Evolutionary conservation across 345 rosid species (phyloP).

Genomic region (Xanthoceras sorbifolium): DNA sequence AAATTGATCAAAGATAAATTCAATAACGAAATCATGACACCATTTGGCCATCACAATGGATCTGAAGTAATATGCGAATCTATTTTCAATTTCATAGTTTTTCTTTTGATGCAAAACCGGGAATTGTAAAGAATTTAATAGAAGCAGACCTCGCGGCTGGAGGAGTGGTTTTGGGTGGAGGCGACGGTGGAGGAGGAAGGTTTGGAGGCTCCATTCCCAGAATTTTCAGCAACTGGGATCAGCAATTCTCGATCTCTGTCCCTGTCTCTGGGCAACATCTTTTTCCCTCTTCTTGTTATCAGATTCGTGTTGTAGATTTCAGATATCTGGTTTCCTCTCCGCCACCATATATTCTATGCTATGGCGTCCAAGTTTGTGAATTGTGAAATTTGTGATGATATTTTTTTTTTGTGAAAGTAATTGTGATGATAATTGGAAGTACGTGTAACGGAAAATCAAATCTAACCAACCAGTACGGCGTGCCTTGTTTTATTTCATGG

Average conservation of each 20-base stretch:
- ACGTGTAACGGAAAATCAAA: background rate
- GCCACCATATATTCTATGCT: background rate
- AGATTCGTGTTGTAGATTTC: background rate
- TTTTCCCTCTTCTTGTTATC: background rate
- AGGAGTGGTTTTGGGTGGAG: constrained; percentile 20
- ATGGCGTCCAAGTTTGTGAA: background rate
- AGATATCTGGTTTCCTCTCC: background rate
- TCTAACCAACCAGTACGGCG: background rate
- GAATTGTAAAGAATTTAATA: background rate
- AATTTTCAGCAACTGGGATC: constrained; percentile 31
- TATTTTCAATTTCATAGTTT: background rate
- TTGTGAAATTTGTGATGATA: background rate
- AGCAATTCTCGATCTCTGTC: constrained; percentile 41
- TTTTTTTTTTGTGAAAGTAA: too few species aligned
- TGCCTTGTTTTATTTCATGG: background rate
- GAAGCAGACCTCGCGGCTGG: constrained; percentile 33
- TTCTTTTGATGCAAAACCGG: background rate
- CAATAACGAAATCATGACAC: background rate
- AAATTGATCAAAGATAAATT: background rate
- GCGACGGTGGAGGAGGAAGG: constrained; percentile 17
- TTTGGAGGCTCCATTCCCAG: constrained; percentile 27
- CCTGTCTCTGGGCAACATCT: constrained; percentile 34
- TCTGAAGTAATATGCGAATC: background rate
- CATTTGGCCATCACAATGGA: background rate
- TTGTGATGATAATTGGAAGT: background rate